These are phyloP conservation scores for Eucalyptus sp. DNA, from an alignment of 345 rosid species.

Conservation along the genomic window DNA sequence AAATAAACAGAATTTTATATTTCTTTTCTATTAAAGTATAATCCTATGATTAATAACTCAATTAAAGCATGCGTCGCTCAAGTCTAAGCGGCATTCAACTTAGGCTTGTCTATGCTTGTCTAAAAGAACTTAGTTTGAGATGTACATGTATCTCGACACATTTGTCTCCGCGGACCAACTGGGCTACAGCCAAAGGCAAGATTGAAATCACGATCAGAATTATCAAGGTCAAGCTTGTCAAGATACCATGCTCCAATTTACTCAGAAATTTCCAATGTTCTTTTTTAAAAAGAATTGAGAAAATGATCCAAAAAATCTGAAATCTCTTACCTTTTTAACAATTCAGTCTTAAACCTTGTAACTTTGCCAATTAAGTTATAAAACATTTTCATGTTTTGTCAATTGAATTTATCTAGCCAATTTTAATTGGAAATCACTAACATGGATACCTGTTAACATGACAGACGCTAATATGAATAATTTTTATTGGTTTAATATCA, in stretches of 20 bases:
- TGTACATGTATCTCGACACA: background rate
- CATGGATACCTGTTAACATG: rapidly evolving
- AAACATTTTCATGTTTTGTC: no score
- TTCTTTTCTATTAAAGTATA: no score
- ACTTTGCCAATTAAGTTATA: no score
- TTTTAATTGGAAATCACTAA: no score
- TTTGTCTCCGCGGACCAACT: background rate
- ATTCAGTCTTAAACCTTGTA: rapidly evolving
- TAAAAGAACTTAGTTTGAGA: background rate
- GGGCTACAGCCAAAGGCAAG: background rate
- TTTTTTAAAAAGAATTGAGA: rapidly evolving
- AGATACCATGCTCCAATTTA: background rate
- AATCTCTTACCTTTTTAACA: rapidly evolving
- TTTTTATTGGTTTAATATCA: no score
- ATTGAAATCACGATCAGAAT: background rate
- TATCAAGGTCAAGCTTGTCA: background rate
- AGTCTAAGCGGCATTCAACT: background rate
- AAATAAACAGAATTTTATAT: no score
- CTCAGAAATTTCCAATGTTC: background rate
- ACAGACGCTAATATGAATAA: rapidly evolving
- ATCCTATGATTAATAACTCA: no score
- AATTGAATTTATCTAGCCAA: rapidly evolving
- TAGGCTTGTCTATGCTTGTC: background rate
- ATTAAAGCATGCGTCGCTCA: no score
- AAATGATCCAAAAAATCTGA: no score